Conservation (phyloP, 78 protist species). For the Reticulomyxa filosa region DNA sequence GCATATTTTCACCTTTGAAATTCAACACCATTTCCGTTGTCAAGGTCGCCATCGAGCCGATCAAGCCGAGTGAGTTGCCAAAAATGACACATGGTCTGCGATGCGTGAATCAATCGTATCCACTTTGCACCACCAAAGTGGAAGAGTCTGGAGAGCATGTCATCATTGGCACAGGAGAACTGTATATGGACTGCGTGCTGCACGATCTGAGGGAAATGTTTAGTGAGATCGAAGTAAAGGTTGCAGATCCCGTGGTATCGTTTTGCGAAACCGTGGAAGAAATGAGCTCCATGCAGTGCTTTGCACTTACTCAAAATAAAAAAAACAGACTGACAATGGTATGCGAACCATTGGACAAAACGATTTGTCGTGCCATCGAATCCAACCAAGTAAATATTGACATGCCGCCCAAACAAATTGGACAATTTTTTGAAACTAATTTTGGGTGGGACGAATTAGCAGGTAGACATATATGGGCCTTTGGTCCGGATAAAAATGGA, state of each 20-base stretch:
- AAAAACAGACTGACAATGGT: conserved; percentile 78
- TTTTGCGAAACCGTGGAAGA: conserved; percentile 83
- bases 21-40: conserved; percentile 38
- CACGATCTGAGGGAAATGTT: conserved; percentile 67
- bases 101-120: conserved; percentile 62
- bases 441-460: conserved; percentile 88
- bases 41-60: conserved; percentile 80
- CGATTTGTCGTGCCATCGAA: conserved; percentile 71
- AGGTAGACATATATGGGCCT: conserved; percentile 85
- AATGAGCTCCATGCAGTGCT: conserved; percentile 68
- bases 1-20: conserved; percentile 17
- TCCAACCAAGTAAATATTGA: conserved; percentile 1
- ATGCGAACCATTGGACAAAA: conserved; percentile 79
- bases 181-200: conserved; percentile 79
- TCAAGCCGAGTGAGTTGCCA: conserved; percentile 83
- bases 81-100: conserved; percentile 86
- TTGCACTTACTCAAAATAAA: conserved; percentile 73
- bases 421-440: conserved; percentile 42
- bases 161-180: conserved; percentile 89
- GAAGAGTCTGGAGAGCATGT: conserved; percentile 94
- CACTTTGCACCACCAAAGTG: conserved; percentile 49
- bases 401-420: neutral
- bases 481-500: conserved; percentile 62
- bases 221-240: conserved; percentile 64
- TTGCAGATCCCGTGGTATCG: conserved; percentile 75